Evolutionary conservation across 73 alveolate genomes (phyloP).

Genomic region (Symbiodinium pilosum): DNA sequence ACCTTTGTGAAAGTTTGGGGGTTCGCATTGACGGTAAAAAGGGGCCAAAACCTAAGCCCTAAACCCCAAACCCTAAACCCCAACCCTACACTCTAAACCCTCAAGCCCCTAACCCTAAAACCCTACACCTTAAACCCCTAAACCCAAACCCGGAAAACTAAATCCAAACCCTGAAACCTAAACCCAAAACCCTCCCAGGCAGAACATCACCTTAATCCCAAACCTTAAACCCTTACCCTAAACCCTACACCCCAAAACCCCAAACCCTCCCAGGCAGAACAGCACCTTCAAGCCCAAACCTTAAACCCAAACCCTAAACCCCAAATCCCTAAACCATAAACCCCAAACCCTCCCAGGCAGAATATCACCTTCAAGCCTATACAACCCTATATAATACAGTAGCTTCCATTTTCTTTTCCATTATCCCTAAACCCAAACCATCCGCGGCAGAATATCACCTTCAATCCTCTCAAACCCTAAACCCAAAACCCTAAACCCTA

Average conservation of each 20-base stretch:
- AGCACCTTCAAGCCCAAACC: not conserved
- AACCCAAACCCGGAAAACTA: not conserved
- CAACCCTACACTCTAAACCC: not conserved
- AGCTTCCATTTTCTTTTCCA: not conserved
- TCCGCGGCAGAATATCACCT: slow-evolving; percentile 65
- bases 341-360: not conserved
- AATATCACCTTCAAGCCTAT: too few relatives aligned
- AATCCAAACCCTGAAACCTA: not conserved
- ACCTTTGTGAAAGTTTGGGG: too few relatives aligned
- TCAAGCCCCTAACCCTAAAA: not conserved
- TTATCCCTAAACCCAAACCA: too few relatives aligned
- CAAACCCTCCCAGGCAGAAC: not conserved
- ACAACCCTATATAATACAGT: not conserved
- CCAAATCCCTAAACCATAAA: too few relatives aligned
- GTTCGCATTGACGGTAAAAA: too few relatives aligned
- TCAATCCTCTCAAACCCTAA: not conserved
- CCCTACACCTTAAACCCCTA: not conserved
- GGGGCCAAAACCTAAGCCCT: not conserved
- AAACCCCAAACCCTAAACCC: not conserved
- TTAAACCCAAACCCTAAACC: not conserved
- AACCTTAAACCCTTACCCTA: not conserved
- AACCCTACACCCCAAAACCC: too few relatives aligned
- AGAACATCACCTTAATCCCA: not conserved
- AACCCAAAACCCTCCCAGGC: not conserved
- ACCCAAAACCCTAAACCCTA: not conserved